Evolutionary conservation across 768 basidiomycete genomes (phyloP).

Genomic region (Scleroderma citrinum): DNA sequence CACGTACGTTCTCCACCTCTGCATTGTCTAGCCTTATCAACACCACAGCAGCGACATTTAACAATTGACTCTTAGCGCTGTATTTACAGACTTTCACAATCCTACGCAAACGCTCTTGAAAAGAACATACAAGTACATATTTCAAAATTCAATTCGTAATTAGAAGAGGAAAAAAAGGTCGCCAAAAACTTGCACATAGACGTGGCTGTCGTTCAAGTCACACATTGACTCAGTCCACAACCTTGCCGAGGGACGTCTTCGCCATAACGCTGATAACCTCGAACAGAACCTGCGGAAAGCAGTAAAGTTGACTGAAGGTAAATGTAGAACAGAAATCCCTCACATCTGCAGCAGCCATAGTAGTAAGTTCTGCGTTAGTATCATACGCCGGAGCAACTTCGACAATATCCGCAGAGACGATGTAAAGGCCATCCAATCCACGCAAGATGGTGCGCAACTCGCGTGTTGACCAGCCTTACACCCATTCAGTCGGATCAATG

Average conservation of each 20-base stretch:
- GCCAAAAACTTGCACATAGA: too few species aligned
- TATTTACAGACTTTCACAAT: too few species aligned
- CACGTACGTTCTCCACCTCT: too few species aligned
- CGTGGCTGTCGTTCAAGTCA: too few species aligned
- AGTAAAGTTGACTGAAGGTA: conserved; percentile 4
- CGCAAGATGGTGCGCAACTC: conserved; percentile 73
- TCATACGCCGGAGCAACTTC: conserved; percentile 85
- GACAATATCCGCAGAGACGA: conserved; percentile 80
- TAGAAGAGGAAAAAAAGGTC: too few species aligned
- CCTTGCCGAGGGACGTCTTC: conserved; percentile 70
- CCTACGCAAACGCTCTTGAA: too few species aligned
- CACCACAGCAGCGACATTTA: too few species aligned
- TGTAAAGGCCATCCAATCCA: conserved; percentile 66
- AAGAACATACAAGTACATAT: too few species aligned
- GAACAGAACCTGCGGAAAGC: conserved; percentile 52
- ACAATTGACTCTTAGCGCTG: too few species aligned
- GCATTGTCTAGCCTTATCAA: too few species aligned
- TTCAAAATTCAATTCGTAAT: too few species aligned
- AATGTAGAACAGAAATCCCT: conserved; percentile 19
- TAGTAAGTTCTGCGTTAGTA: conserved; percentile 55
- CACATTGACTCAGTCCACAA: conserved; percentile 17
- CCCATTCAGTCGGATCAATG: neutral
- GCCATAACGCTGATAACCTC: conserved; percentile 77
- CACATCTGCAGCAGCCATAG: conserved; percentile 58
- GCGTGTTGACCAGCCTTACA: conserved; percentile 62